Evolutionary conservation across 176 grass and related monocot species (phyloP).

Genomic region (Puccinellia tenuiflora): DNA sequence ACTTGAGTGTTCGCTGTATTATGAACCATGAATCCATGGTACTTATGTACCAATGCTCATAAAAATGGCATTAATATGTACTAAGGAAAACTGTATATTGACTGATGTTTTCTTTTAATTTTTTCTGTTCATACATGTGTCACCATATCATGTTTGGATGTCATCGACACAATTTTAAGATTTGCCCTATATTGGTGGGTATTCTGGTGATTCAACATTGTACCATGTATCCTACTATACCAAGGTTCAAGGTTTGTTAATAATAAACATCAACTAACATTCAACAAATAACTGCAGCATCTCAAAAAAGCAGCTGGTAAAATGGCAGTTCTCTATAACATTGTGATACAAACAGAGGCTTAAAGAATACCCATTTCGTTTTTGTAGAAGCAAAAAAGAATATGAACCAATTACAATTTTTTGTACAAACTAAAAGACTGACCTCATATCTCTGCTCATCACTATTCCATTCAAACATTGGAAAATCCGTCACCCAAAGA

Average conservation of each 20-base stretch:
- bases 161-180: not conserved
- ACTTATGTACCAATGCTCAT: not conserved
- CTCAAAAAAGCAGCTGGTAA: not conserved
- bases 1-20: not conserved
- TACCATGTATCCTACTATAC: not conserved
- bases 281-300: not conserved
- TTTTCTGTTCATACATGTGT: not conserved
- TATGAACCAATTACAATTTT: not conserved
- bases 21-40: slow-evolving; percentile 7
- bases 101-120: not conserved
- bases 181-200: not conserved
- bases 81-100: not conserved
- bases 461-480: slow-evolving; percentile 95
- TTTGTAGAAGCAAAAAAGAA: not conserved
- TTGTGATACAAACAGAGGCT: not conserved
- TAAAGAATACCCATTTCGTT: not conserved
- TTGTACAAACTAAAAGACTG: slow-evolving; percentile 9
- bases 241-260: not conserved
- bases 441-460: slow-evolving; percentile 90
- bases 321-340: not conserved
- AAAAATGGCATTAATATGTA: not conserved
- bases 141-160: not conserved
- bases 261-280: not conserved
- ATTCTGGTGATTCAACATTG: not conserved
- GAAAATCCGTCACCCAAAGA: slow-evolving; percentile 94